These are phyloP conservation scores for Akanthomyces muscarius DNA, from an alignment of 2,329 filamentous ascomycete genomes.

Conservation along the genomic window DNA sequence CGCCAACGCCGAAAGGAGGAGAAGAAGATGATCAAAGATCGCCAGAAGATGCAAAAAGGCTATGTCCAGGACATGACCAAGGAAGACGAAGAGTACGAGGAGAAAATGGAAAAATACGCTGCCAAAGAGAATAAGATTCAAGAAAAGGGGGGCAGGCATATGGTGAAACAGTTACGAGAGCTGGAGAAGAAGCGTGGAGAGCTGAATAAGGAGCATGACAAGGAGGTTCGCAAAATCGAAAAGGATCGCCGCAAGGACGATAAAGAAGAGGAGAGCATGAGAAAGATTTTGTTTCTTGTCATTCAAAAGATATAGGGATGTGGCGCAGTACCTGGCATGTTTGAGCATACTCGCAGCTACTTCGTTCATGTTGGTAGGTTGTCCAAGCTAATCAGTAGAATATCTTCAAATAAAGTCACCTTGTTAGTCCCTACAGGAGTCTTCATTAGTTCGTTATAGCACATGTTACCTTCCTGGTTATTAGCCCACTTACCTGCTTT, in stretches of 20 bases:
- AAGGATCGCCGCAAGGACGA: slow-evolving; percentile 17
- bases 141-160: neutral
- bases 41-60: slow-evolving; percentile 13
- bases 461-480: no score
- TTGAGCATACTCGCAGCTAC: neutral
- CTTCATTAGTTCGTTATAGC: no score
- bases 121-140: neutral
- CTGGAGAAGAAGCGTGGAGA: slow-evolving; percentile 10
- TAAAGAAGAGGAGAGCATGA: slow-evolving; percentile 18
- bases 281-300: slow-evolving; percentile 19
- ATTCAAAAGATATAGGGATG: neutral
- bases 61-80: neutral
- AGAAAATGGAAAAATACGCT: slow-evolving; percentile 5
- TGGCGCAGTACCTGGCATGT: no score
- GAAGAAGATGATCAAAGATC: slow-evolving; percentile 19
- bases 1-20: slow-evolving; percentile 18
- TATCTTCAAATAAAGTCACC: no score
- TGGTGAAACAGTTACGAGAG: slow-evolving; percentile 7
- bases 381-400: no score
- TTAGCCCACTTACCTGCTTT: no score
- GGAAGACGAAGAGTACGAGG: slow-evolving; percentile 2
- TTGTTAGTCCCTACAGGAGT: no score
- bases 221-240: slow-evolving; percentile 13
- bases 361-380: no score
- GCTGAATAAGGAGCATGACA: slow-evolving; percentile 9